Base-by-base conservation (phyloP, 2,329 filamentous ascomycete genomes). In the Neofusicoccum sp. region DNA sequence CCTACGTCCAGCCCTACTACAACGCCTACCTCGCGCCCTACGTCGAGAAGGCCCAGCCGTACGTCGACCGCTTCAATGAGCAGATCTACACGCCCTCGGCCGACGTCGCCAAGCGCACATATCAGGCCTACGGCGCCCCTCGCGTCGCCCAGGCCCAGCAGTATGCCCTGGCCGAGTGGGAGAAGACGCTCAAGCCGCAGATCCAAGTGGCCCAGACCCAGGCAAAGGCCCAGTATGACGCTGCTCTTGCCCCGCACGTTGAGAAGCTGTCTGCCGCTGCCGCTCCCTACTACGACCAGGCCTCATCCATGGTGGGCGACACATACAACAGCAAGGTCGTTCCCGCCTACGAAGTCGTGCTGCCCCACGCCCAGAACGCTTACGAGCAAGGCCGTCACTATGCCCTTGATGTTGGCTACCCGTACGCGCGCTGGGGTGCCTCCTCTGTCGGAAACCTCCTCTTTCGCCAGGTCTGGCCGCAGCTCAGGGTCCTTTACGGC, bases 1-100 rank as follows among this genome's bases (percentile, higher is more conserved):
- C 95, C 3, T 88, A 93, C 73, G 70, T 96, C 33, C 82, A 88
- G 67, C 93, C 93, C 2, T 96, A 96, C 76, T 98, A 97, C 75
- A 80, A 93, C 66, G 75, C 84, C 61, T 96, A 97, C 70, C 88
- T 90, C 26, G 89, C 88, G 5, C 90, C 91, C 2, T 95, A 97
- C 71, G 85, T 96, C 63, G 84, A 93, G 38, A 78, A 85, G 53
- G 88, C 84, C 36, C 86, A 84, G 63, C 93, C 93, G 0, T 96
- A 98, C 76, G 75, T 82, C 59, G 76, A 82, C 20, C 72, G 78
- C 24, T 75, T 84, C 65, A 83, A 86, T 66, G 78, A 81, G 51
- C 76, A 81, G 44, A 79, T 96, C 51, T 84, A 95, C 69, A 78
- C 82, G 3, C 95, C 95, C 0, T 82, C 85, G 3, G 83, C 86